Conservation (phyloP, 2,329 filamentous ascomycete species). For the Pseudomassariella vexata region DNA sequence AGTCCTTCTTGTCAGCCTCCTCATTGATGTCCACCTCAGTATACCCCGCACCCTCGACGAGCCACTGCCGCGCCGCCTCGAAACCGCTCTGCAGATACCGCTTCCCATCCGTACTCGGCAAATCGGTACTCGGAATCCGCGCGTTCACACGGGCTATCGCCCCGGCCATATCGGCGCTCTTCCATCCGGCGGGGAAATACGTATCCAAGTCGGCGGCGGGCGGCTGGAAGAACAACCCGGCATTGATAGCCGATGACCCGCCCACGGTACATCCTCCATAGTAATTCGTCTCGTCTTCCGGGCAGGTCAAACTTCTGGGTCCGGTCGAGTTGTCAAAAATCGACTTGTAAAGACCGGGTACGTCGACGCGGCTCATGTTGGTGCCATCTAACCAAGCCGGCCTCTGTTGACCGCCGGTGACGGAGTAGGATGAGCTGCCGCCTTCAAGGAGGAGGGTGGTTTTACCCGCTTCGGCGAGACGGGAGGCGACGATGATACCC, state of each 20-base stretch:
- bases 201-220: conserved; percentile 46
- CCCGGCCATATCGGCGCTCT: conserved; percentile 38
- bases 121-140: conserved; percentile 36
- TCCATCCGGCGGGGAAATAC: conserved; percentile 45
- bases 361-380: conserved; percentile 43
- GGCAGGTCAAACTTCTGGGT: conserved; percentile 32
- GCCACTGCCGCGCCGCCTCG: too few species aligned
- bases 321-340: neutral
- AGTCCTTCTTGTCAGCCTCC: conserved; percentile 36
- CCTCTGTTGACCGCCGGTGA: conserved; percentile 39
- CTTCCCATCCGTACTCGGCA: conserved; percentile 36
- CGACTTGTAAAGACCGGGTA: conserved; percentile 40
- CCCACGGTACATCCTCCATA: conserved; percentile 46
- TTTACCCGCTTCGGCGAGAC: conserved; percentile 44
- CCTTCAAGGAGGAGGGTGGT: conserved; percentile 46
- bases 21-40: conserved; percentile 41
- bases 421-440: conserved; percentile 42
- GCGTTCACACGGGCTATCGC: conserved; percentile 38
- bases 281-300: conserved; percentile 27
- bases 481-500: conserved; percentile 45
- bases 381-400: conserved; percentile 43
- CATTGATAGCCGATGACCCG: conserved; percentile 48
- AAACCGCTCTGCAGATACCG: conserved; percentile 43
- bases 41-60: conserved; percentile 42
- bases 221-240: conserved; percentile 47